These are phyloP conservation scores for Suhomyces guaymorum DNA, from an alignment of 1,139 yeast genomes.

Conservation along the genomic window DNA sequence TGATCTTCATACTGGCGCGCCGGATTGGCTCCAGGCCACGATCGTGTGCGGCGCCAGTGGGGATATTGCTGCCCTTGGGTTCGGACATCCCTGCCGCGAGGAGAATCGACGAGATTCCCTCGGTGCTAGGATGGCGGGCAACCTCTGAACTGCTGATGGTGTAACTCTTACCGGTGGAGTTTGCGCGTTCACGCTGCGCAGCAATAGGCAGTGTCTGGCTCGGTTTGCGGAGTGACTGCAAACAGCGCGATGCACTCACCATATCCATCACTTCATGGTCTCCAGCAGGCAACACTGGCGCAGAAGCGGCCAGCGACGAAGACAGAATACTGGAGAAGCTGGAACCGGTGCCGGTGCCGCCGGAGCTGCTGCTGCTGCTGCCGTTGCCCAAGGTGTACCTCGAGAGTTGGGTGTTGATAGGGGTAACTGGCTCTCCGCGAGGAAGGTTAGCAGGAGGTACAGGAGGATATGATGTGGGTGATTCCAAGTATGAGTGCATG, in stretches of 20 bases:
- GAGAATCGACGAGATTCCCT: slow-evolving; percentile 18
- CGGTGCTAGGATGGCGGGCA: slow-evolving; percentile 5
- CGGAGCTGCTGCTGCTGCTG: no score
- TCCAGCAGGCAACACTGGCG: not conserved
- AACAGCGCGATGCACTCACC: slow-evolving; percentile 43
- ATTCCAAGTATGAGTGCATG: slow-evolving; percentile 4
- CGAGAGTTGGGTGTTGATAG: slow-evolving; percentile 6
- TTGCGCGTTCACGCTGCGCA: not conserved
- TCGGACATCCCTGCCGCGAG: slow-evolving; percentile 18
- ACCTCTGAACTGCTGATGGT: slow-evolving; percentile 7
- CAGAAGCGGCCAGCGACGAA: slow-evolving; percentile 1
- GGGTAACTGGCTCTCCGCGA: slow-evolving; percentile 10
- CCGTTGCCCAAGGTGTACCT: not conserved
- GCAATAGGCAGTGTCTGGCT: slow-evolving; percentile 1
- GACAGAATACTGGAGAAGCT: slow-evolving; percentile 5
- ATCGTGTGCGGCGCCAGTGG: no score
- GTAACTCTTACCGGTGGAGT: slow-evolving; percentile 5
- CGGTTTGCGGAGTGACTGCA: slow-evolving; percentile 33
- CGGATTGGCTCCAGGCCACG: no score
- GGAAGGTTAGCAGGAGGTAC: no score
- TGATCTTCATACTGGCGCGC: slow-evolving; percentile 17
- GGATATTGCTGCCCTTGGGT: no score
- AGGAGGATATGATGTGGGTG: slow-evolving; percentile 6
- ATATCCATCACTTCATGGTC: slow-evolving; percentile 33
- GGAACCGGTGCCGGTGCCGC: no score